phyloP scores from a whole-genome alignment of 2,329 filamentous ascomycete species.

The Monosporascus sp. region DNA sequence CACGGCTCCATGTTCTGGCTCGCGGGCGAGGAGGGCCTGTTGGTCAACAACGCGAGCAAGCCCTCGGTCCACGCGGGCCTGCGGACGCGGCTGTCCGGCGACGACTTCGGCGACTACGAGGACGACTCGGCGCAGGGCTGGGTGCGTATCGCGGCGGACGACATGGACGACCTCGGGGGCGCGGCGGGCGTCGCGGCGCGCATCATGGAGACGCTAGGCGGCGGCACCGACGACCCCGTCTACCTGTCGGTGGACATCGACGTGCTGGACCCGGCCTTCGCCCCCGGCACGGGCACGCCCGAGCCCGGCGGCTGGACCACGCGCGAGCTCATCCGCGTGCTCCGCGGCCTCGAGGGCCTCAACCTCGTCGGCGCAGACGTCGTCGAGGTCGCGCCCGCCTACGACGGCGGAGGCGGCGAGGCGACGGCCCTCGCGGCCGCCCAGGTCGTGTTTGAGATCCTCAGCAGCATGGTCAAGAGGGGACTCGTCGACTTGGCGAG shows the following conservation, averaged over 20 bases:
- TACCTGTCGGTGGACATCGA: constrained; percentile 77
- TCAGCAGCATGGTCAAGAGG: constrained; percentile 68
- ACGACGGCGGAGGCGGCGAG: constrained; percentile 68
- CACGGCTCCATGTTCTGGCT: constrained; percentile 93
- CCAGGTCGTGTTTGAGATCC: constrained; percentile 79
- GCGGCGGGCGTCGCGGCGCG: constrained; percentile 61
- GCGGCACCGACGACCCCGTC: constrained; percentile 66
- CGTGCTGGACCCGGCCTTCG: constrained; percentile 61
- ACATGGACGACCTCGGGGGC: constrained; percentile 74
- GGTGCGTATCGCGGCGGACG: constrained; percentile 74
- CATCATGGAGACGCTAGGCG: constrained; percentile 69
- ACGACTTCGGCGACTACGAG: constrained; percentile 62
- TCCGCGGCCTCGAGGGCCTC: constrained; percentile 74
- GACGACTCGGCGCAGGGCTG: constrained; percentile 73
- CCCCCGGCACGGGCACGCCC: constrained; percentile 79
- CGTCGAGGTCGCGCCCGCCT: constrained; percentile 82
- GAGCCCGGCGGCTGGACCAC: constrained; percentile 91
- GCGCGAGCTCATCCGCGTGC: constrained; percentile 75
- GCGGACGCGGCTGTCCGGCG: constrained; percentile 67
- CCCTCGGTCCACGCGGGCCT: constrained; percentile 79
- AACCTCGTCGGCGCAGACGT: constrained; percentile 88
- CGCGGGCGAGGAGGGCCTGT: constrained; percentile 73
- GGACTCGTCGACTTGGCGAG: constrained; percentile 19
- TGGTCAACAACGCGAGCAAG: constrained; percentile 65
- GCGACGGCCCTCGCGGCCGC: constrained; percentile 77